A percentile compares a stretch with the other conserved stretches of the same genome.
Evolutionary conservation across 805 yeast species (phyloP).

Genomic region (Saturnispora quitensis): DNA sequence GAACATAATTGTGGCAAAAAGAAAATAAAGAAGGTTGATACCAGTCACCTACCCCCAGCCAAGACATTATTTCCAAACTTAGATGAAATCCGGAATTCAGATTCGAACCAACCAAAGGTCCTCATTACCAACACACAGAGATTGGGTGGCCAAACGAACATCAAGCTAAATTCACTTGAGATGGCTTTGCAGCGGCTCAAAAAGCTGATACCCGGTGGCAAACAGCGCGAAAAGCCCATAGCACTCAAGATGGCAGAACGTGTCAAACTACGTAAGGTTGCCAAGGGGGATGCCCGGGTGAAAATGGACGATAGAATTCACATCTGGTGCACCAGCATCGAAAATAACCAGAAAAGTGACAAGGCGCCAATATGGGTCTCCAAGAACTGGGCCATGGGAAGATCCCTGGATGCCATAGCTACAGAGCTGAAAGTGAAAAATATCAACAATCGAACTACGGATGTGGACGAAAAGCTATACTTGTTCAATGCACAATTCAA

Average conservation of each 20-base stretch:
- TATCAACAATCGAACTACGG: constrained; percentile 31
- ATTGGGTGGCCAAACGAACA: constrained; percentile 9
- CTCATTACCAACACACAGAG: constrained; percentile 6
- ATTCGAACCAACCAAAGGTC: constrained; percentile 6
- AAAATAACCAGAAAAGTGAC: constrained; percentile 13
- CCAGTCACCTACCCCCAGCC: constrained; percentile 30
- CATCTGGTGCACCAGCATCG: constrained; percentile 37
- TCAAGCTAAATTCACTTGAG: constrained; percentile 8
- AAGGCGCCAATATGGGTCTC: constrained; percentile 35
- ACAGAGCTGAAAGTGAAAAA: constrained; percentile 39
- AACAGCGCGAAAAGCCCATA: constrained; percentile 5
- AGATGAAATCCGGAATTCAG: constrained; percentile 29
- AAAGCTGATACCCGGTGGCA: constrained; percentile 4
- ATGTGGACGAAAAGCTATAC: not conserved
- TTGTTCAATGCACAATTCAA: constrained; percentile 7
- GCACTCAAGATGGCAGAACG: constrained; percentile 25
- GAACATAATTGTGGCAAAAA: constrained; percentile 21
- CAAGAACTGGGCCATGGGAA: constrained; percentile 51
- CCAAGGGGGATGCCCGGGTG: constrained; percentile 45
- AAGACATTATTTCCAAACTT: constrained; percentile 45
- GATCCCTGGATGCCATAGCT: constrained; percentile 46
- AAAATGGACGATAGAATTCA: constrained; percentile 37
- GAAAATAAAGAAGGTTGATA: constrained; percentile 7
- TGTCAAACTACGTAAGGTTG: constrained; percentile 34
- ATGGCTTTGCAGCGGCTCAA: constrained; percentile 14